Evolutionary conservation across 228 moss, liverwort and hornwort genomes (phyloP).

Genomic region (Sphagnum magellanicum): DNA sequence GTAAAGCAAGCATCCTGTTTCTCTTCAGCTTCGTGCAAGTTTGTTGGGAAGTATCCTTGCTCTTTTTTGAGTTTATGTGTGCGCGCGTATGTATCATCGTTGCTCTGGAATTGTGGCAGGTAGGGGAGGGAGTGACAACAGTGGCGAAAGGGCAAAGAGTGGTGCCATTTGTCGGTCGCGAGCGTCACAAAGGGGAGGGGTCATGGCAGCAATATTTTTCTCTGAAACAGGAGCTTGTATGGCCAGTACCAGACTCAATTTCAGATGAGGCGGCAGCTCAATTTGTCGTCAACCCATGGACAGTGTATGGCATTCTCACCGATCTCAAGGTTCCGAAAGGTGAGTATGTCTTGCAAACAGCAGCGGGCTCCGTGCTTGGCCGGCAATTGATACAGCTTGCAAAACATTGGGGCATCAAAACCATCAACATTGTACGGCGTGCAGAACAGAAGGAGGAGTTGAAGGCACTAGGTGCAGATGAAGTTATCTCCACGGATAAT

Average conservation of each 20-base stretch:
- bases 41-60: background rate
- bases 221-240: constrained; percentile 43
- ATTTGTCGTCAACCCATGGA: constrained; percentile 80
- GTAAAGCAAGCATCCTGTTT: constrained; percentile 24
- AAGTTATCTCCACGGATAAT: constrained; percentile 43
- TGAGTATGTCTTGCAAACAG: constrained; percentile 64
- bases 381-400: constrained; percentile 47
- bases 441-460: constrained; percentile 35
- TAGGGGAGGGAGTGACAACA: background rate
- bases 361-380: constrained; percentile 73
- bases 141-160: constrained; percentile 5
- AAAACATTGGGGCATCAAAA: constrained; percentile 52
- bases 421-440: constrained; percentile 48
- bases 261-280: constrained; percentile 66
- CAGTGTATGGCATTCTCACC: constrained; percentile 39
- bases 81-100: background rate
- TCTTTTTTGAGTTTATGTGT: background rate
- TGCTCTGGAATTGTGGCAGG: constrained; percentile 1
- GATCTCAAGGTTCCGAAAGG: constrained; percentile 37
- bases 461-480: constrained; percentile 37
- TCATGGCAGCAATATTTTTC: constrained; percentile 85
- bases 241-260: constrained; percentile 56
- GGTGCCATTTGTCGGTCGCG: background rate
- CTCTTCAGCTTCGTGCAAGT: background rate
- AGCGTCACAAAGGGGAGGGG: constrained; percentile 45